Evolutionary conservation across 73 alveolate species (phyloP), one percentile per base, ranked within the genome.

Genomic region (Halteria grandinella): DNA sequence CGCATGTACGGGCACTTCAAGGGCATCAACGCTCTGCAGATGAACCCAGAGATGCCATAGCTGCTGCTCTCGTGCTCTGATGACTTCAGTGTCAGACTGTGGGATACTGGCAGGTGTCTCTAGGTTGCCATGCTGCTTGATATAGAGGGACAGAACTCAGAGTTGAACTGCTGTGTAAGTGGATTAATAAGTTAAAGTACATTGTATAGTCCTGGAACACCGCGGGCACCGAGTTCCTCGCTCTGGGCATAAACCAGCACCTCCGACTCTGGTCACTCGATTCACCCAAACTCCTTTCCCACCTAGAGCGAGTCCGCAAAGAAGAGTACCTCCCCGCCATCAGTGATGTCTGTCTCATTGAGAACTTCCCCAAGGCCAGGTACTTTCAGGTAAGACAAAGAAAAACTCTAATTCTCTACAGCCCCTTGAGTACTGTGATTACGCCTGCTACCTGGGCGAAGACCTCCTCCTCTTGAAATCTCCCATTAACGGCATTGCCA

Each of bases 371-470:
- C 11, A 8, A 23, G 2, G 55, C 31, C 28, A 5, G 25, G 8
- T 57, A 7, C 21, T 57, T 57, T 57, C 29, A 57, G 25, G 73
- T 53, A 53, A 53, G 69, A 53, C 28, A 20, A 53, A 25, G 4
- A 25, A 21, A 53, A 53, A 17, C 15, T 53, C 23, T 25, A 5
- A n/a, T n/a, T n/a, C 17, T 23, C 23, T 7, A 53, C n/a, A 57
- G 73, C n/a, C 29, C 8, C n/a, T 60, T 1, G 77, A 60, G 41
- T 60, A 60, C 24, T 60, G 77, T 60, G 77, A 60, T 49, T 60
- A 36, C 43, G 77, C 48, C 23, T 60, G 43, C n/a, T 60, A 36
- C 21, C 43, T 60, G 37, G 77, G 77, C 1, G 28, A 60, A 8
- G 77, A 60, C 7, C 51, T 60, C 24, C 37, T 60, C 1, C 40